Base-by-base conservation (phyloP, 495 filamentous ascomycete genomes). In the Viridothelium virens region DNA sequence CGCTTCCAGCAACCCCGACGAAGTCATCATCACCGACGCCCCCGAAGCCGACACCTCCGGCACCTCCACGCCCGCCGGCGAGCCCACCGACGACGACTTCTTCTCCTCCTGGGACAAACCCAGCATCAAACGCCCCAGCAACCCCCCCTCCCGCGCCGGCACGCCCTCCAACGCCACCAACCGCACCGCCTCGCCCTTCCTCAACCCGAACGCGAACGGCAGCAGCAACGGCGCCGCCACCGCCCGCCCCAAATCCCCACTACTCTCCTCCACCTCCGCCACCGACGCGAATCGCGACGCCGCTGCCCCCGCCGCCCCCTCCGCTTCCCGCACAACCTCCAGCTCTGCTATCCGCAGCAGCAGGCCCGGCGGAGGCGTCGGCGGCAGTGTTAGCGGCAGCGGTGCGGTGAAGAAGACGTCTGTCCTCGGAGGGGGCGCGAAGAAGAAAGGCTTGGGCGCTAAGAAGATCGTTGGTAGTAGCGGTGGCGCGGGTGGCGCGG, bases 31-130 rank as follows among this genome's bases (percentile, higher is more conserved):
- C 71, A 91, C 85, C 38, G 92, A 96, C 75, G 84, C 81, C 66
- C 85, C 84, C 61, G 80, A 82, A 38, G 81, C 79, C 34, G 74
- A 81, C 33, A 77, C 80, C 44, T 87, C 89, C 67, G 85, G 84
- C 69, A 81, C 86, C 1, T 82, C 79, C 71, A 92, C 91, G 25
- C 89, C 90, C 47, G 82, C 87, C 56, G 86, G 83, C 63, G 93
- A 97, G 67, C 77, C 81, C 25, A 25, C 25, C 34, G 91, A 89
- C 9, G 91, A 95, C 69, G 93, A 97, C 76, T 98, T 97, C 83
- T 98, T 97, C 81, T 96, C 93, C 9, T 96, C 91, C 0, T 98
- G 93, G 92, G 95, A 97, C 75, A 96, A 96, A 78, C 94, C 94
- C 2, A 84, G 91, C 3, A 96, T 98, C 79, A 98, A 97, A 80